A percentile compares a stretch with the other conserved stretches of the same genome.
phyloP scores from a whole-genome alignment of 2,329 filamentous ascomycete species.

The Colletotrichum coccodes region DNA sequence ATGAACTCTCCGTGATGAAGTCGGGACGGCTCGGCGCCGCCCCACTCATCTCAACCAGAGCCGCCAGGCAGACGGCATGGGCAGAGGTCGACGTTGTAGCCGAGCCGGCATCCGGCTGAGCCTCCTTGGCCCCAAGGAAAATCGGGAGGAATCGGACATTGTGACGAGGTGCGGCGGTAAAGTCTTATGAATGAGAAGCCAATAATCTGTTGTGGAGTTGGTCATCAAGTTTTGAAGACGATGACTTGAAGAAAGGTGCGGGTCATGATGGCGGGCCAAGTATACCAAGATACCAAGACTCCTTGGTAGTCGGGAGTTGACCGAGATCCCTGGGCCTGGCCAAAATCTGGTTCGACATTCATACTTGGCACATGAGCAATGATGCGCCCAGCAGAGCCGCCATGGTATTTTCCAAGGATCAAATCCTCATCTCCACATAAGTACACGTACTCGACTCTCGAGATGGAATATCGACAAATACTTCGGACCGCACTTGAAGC shows the following conservation, averaged over 20 bases:
- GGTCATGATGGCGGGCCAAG: slow-evolving; percentile 16
- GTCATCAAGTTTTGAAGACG: not conserved
- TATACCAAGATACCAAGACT: slow-evolving; percentile 15
- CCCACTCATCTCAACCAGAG: not conserved
- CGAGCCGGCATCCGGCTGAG: not conserved
- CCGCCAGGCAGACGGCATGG: not conserved
- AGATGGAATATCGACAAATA: not conserved
- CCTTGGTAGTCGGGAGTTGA: slow-evolving; percentile 21
- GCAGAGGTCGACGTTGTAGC: not conserved
- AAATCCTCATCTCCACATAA: not conserved
- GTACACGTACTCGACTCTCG: not conserved
- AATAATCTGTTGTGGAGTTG: not conserved
- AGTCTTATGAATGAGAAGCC: not conserved
- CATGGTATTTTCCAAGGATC: not conserved
- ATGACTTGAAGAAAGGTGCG: not conserved
- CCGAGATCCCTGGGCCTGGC: not conserved
- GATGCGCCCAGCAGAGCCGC: slow-evolving; percentile 25
- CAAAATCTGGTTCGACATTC: not conserved
- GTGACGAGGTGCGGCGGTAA: not conserved
- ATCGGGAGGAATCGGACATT: not conserved
- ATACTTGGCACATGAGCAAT: slow-evolving; percentile 13
- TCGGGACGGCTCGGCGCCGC: not conserved
- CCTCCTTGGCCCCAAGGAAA: not conserved
- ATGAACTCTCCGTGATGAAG: not conserved
- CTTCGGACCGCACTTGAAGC: slow-evolving; percentile 12